These are phyloP conservation scores for Solanum bukasovii DNA, from an alignment of 257 asterid genomes.

Conservation along the genomic window DNA sequence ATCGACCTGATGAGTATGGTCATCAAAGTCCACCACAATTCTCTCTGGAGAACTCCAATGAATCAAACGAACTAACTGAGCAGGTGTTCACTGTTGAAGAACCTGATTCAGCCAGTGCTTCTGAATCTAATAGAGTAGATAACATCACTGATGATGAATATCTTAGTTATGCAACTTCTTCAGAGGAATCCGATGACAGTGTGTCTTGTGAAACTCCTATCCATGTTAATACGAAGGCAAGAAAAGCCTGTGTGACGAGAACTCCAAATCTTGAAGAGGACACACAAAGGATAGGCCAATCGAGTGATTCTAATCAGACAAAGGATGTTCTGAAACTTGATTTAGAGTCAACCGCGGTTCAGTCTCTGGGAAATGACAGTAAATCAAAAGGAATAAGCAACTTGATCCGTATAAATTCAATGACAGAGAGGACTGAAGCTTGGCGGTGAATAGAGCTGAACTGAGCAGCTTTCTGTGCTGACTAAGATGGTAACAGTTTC, in stretches of 20 bases:
- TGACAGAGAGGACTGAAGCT: constrained; percentile 66
- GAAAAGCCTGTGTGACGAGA: constrained; percentile 11
- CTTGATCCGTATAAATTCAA: constrained; percentile 63
- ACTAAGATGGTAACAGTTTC: constrained; percentile 1
- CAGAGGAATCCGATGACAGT: constrained; percentile 52
- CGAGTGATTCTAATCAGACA: constrained; percentile 22
- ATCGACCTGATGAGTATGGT: constrained; percentile 56
- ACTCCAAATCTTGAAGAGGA: constrained; percentile 14
- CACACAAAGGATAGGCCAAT: constrained; percentile 11
- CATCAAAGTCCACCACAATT: constrained; percentile 36
- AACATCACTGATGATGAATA: constrained; percentile 39
- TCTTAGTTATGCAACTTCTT: constrained; percentile 37
- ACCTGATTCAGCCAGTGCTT: constrained; percentile 28
- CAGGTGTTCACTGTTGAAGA: constrained; percentile 20
- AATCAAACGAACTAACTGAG: constrained; percentile 21
- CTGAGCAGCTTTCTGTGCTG: neutral
- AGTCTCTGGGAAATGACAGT: constrained; percentile 26
- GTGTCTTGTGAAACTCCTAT: constrained; percentile 25
- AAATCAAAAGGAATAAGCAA: constrained; percentile 60
- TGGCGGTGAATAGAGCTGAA: constrained; percentile 44
- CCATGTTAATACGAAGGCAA: neutral
- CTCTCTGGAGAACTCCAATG: constrained; percentile 9
- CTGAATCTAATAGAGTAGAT: constrained; percentile 27
- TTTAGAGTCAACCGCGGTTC: constrained; percentile 10
- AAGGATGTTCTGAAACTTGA: constrained; percentile 17